These are phyloP conservation scores for Williopsis jadinii DNA, from an alignment of 1,139 yeast species.

Conservation along the genomic window DNA sequence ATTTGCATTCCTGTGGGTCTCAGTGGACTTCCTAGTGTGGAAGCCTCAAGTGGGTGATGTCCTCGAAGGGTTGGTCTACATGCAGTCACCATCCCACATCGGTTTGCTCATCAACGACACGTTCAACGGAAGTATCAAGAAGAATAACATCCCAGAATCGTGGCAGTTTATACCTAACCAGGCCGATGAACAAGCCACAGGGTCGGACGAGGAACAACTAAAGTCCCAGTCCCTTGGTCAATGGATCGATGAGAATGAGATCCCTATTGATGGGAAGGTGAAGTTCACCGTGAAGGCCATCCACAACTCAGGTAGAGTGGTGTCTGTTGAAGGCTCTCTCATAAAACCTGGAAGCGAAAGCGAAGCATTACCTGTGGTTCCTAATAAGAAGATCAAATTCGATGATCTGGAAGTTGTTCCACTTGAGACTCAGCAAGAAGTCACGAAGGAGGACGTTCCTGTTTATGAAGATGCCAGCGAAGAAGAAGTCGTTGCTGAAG, in stretches of 20 bases:
- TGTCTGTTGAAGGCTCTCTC: conserved; percentile 81
- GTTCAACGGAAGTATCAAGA: conserved; percentile 88
- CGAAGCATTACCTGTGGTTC: conserved; percentile 32
- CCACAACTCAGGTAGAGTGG: conserved; percentile 72
- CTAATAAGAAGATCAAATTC: conserved; percentile 33
- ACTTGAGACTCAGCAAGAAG: conserved; percentile 3
- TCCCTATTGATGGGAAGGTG: conserved; percentile 73
- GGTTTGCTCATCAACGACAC: conserved; percentile 89
- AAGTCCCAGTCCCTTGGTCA: conserved; percentile 64
- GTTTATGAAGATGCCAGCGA: conserved; percentile 16
- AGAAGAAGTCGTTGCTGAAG: conserved; percentile 25
- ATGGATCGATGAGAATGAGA: conserved; percentile 75
- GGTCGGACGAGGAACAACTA: conserved; percentile 21
- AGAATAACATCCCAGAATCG: conserved; percentile 68
- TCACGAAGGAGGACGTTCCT: conserved; percentile 10
- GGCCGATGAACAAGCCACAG: conserved; percentile 23
- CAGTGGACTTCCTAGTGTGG: conserved; percentile 85
- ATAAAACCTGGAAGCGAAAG: conserved; percentile 29
- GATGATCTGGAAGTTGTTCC: conserved; percentile 27
- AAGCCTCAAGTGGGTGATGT: conserved; percentile 78
- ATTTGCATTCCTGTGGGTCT: conserved; percentile 80
- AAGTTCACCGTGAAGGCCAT: conserved; percentile 66
- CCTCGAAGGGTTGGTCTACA: conserved; percentile 78
- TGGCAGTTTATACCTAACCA: conserved; percentile 85
- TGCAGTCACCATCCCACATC: conserved; percentile 93